These are phyloP conservation scores for Euphrasia arctica DNA, from an alignment of 305 asterid species.

Conservation along the genomic window DNA sequence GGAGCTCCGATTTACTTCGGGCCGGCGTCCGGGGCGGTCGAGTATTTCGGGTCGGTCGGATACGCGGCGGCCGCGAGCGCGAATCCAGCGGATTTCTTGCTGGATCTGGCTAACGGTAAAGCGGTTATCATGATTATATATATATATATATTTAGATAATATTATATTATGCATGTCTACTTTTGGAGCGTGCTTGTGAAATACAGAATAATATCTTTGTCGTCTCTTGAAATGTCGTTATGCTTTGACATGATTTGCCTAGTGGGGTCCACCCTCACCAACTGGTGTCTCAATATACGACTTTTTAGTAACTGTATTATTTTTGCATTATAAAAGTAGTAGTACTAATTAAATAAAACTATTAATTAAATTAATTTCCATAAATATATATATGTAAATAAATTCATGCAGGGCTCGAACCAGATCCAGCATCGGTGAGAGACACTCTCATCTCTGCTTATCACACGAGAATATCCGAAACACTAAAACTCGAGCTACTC, in stretches of 20 bases:
- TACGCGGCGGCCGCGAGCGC: conserved; percentile 62
- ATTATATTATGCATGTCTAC: not conserved
- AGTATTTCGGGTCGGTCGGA: conserved; percentile 84
- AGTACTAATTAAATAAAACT: too few species aligned
- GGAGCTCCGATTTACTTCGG: conserved; percentile 93
- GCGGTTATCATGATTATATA: not conserved
- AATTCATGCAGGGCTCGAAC: conserved; percentile 64
- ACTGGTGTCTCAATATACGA: too few species aligned
- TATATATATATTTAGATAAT: too few species aligned
- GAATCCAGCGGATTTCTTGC: conserved; percentile 95
- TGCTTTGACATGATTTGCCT: too few species aligned
- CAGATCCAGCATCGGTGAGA: conserved; percentile 63
- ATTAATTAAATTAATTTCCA: too few species aligned
- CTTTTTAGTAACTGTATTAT: too few species aligned
- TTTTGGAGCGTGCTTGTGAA: not conserved
- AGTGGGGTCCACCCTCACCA: too few species aligned
- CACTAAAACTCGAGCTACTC: conserved; percentile 71
- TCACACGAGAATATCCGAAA: conserved; percentile 69
- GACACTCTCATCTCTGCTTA: conserved; percentile 76
- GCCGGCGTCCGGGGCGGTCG: conserved; percentile 71
- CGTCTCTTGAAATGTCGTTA: too few species aligned
- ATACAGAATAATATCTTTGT: too few species aligned
- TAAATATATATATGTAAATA: too few species aligned
- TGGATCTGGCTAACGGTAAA: conserved; percentile 97
- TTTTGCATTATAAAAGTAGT: too few species aligned